Evolutionary conservation across 495 filamentous ascomycete species (phyloP), one percentile per base, ranked within the genome.

Genomic region (Beverwykella pulmonaria): DNA sequence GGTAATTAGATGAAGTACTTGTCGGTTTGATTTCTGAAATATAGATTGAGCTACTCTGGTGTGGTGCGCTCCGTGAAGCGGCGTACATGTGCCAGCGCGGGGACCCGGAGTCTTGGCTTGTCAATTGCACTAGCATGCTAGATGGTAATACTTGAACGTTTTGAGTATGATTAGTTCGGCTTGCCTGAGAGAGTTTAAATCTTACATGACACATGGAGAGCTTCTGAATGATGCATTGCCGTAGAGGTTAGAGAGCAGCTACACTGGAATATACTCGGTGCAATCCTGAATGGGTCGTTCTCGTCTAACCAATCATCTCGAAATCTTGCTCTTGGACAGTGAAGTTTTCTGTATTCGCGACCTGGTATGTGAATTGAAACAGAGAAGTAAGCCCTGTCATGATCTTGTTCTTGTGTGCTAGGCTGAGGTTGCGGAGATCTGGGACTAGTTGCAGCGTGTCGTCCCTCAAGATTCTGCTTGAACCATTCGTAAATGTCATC

Each of bases 401-500:
- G n/a, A 53, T 5, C 15, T 22, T 20, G 26, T 10, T 14, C 19
- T 53, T 23, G n/a, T 22, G 49, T 19, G 2, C 26, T 26, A 23
- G 15, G 49, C n/a, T 3, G 49, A 23, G 14, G 23, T 15, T 27
- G 19, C n/a, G 19, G 19, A 23, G 49, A 20, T 53, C n/a, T 26
- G n/a, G 17, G 15, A 3, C n/a, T 26, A 23, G 19, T 20, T 23
- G 49, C 19, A 22, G 15, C 30, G 22, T 41, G 36, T 17, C 17
- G 36, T 17, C 36, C 36, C 41, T 55, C 8, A 8, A 63, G 25
- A 63, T 63, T 55, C 36, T 1, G 7, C 12, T 7, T 17, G 50
- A 55, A 63, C 60, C 60, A 63, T 47, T 63, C 30, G 32, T 63
- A 46, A 10, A 63, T 63, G 29, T 56, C 52, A 19, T 63, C 60